Conservation (phyloP, 2,329 filamentous ascomycete species). For the Tolypocladium paradoxum region DNA sequence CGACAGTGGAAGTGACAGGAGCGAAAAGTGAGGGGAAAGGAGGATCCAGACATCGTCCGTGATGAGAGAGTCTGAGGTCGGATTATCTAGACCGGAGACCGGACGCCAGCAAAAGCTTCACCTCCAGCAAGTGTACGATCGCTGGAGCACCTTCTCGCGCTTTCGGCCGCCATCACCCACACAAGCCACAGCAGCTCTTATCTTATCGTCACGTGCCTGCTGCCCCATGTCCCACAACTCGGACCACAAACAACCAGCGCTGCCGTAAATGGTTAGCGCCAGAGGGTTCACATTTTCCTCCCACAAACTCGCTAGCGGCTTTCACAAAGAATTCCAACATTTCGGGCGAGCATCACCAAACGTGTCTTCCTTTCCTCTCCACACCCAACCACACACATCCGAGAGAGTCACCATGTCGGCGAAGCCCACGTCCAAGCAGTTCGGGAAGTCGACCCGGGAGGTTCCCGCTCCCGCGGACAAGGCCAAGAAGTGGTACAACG, state of each 20-base stretch:
- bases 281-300: constrained; percentile 33
- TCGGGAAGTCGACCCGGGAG: constrained; percentile 91
- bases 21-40: background rate
- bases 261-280: constrained; percentile 21
- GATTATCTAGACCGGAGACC: background rate
- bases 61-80: background rate
- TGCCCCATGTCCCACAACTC: constrained; percentile 19
- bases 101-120: background rate
- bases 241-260: constrained; percentile 5
- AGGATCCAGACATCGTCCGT: background rate
- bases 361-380: constrained; percentile 24
- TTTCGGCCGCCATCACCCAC: constrained; percentile 18
- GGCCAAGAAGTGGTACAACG: constrained; percentile 98
- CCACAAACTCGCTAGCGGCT: constrained; percentile 31
- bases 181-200: constrained; percentile 4
- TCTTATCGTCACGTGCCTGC: constrained; percentile 27
- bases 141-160: constrained; percentile 27
- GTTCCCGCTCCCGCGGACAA: constrained; percentile 81
- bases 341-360: constrained; percentile 27
- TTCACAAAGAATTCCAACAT: constrained; percentile 31
- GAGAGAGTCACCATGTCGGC: constrained; percentile 56
- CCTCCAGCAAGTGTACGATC: constrained; percentile 13
- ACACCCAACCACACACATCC: constrained; percentile 31
- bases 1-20: background rate
- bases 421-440: constrained; percentile 80